These are phyloP conservation scores for Eudorina sp. DNA, from an alignment of 139 green algal species.

Conservation along the genomic window DNA sequence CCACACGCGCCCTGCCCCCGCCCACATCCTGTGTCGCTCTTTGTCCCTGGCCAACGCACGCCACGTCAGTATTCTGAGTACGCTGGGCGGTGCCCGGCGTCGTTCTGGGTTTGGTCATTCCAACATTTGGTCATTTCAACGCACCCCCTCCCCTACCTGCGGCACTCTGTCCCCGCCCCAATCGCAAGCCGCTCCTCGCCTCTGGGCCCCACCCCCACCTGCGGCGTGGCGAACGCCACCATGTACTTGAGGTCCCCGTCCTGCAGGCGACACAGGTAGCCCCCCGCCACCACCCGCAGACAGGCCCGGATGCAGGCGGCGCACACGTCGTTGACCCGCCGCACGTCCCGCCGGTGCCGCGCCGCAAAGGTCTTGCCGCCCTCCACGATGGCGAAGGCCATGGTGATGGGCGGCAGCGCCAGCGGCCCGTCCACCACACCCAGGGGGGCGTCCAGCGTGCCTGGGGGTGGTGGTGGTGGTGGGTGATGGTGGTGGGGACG, in stretches of 20 bases:
- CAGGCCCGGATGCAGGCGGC: conserved; percentile 46
- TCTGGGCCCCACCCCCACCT: conserved; percentile 30
- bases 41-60: too few species aligned
- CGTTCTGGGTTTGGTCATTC: too few species aligned
- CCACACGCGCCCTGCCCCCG: too few species aligned
- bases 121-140: too few species aligned
- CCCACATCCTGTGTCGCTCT: too few species aligned
- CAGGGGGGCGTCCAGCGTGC: conserved; percentile 30
- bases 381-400: conserved; percentile 58
- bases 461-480: background rate
- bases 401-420: conserved; percentile 44
- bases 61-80: too few species aligned
- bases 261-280: conserved; percentile 65
- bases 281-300: conserved; percentile 18
- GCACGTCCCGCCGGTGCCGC: conserved; percentile 22
- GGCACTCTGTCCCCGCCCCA: too few species aligned
- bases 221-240: conserved; percentile 54
- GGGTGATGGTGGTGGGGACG: background rate
- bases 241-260: conserved; percentile 72
- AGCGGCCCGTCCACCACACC: conserved; percentile 10
- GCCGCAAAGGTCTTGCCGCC: conserved; percentile 36
- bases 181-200: too few species aligned
- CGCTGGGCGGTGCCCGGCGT: too few species aligned
- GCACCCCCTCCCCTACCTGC: too few species aligned
- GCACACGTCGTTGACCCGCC: conserved; percentile 38